A percentile compares a stretch with the other conserved stretches of the same genome.
These are phyloP conservation scores for Triticum monococcum DNA, from an alignment of 176 grass and related monocot species.

Conservation along the genomic window DNA sequence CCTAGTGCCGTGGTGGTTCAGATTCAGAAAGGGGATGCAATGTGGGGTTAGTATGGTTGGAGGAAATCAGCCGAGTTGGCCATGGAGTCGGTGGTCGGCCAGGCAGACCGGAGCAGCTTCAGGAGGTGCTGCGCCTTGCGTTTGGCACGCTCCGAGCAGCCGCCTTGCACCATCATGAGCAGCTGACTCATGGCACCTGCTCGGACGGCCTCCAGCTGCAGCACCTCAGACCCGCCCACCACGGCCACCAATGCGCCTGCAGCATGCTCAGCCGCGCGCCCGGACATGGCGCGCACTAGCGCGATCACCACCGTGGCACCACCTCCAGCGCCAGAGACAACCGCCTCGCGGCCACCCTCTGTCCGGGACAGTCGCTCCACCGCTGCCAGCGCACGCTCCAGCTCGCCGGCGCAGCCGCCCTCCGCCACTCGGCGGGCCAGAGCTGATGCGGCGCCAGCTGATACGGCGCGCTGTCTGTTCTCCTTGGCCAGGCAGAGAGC, in stretches of 20 bases:
- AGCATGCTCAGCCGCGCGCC: slow-evolving; percentile 86
- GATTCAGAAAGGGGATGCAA: not conserved
- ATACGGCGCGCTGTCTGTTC: slow-evolving; percentile 63
- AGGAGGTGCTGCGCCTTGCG: slow-evolving; percentile 91
- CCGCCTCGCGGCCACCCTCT: slow-evolving; percentile 71
- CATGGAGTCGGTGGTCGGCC: slow-evolving; percentile 59
- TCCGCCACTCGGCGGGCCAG: slow-evolving; percentile 45
- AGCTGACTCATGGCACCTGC: slow-evolving; percentile 74
- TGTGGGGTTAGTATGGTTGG: slow-evolving; percentile 40
- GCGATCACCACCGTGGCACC: slow-evolving; percentile 37
- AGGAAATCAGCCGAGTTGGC: slow-evolving; percentile 85
- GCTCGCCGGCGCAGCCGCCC: slow-evolving; percentile 32
- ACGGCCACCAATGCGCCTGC: slow-evolving; percentile 77
- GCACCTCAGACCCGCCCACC: slow-evolving; percentile 59
- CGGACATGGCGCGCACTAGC: slow-evolving; percentile 72
- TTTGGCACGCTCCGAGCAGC: slow-evolving; percentile 89
- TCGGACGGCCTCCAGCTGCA: slow-evolving; percentile 86
- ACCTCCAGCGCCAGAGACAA: slow-evolving; percentile 51
- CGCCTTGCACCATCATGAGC: slow-evolving; percentile 87
- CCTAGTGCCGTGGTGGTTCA: not conserved
- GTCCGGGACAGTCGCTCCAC: slow-evolving; percentile 81
- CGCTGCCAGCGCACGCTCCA: slow-evolving; percentile 68
- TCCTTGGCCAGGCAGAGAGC: slow-evolving; percentile 86
- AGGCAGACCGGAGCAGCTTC: slow-evolving; percentile 74
- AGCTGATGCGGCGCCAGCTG: slow-evolving; percentile 52